A percentile compares a stretch with the other conserved stretches of the same genome.
Conservation (phyloP, 805 yeast genomes). For the Yamadazyma akitaensis region DNA sequence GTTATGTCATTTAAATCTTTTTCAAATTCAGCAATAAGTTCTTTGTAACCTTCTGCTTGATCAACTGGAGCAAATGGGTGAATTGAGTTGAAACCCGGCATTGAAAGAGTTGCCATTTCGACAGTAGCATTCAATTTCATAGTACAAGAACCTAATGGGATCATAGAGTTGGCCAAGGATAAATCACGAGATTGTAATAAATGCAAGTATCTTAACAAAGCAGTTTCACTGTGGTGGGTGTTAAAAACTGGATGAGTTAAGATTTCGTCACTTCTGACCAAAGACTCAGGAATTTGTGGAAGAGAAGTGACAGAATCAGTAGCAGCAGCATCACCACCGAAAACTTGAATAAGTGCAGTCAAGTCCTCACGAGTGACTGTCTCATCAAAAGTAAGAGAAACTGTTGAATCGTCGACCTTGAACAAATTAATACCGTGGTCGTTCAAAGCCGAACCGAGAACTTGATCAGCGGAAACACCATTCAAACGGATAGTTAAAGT, state of each 20-base stretch:
- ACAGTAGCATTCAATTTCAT: slow-evolving; percentile 96
- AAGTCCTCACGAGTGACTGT: slow-evolving; percentile 69
- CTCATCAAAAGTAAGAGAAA: slow-evolving; percentile 89
- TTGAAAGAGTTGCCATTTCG: slow-evolving; percentile 89
- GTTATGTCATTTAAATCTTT: slow-evolving; percentile 86
- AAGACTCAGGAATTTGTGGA: slow-evolving; percentile 40
- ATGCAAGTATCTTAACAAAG: slow-evolving; percentile 88
- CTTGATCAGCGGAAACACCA: slow-evolving; percentile 50
- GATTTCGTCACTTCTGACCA: slow-evolving; percentile 55
- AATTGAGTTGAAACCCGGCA: slow-evolving; percentile 85
- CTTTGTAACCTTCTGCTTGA: slow-evolving; percentile 86
- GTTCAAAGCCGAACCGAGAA: slow-evolving; percentile 56
- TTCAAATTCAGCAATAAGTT: slow-evolving; percentile 73
- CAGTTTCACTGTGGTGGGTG: slow-evolving; percentile 87
- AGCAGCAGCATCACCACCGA: slow-evolving; percentile 12
- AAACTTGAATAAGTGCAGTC: slow-evolving; percentile 33
- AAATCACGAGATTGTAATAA: slow-evolving; percentile 80
- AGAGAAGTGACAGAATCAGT: slow-evolving; percentile 8
- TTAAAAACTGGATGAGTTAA: slow-evolving; percentile 78
- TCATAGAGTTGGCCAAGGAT: slow-evolving; percentile 94
- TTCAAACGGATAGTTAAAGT: slow-evolving; percentile 67
- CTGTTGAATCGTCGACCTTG: slow-evolving; percentile 54
- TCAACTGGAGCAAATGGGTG: slow-evolving; percentile 92
- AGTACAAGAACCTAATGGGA: slow-evolving; percentile 95
- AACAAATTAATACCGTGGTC: slow-evolving; percentile 72